Percentiles rank a stretch among this genome's conserved stretches.
phyloP scores from a whole-genome alignment of 2,329 filamentous ascomycete genomes.

The Pseudogymnoascus sp. region DNA sequence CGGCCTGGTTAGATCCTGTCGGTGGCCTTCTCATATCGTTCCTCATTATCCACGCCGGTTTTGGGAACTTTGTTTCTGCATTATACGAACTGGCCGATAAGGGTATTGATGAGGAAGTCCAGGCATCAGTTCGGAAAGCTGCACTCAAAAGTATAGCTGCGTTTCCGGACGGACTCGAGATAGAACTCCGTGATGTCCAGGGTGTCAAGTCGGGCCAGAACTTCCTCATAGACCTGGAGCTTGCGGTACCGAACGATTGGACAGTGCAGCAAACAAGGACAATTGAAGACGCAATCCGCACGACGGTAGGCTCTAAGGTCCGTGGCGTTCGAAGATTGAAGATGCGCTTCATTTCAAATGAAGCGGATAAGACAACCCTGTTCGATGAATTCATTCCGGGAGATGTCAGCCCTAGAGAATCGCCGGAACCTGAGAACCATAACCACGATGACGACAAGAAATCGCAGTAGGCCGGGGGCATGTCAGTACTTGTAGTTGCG shows the following conservation, averaged over 20 bases:
- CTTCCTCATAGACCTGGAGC: constrained; percentile 82
- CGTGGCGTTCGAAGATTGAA: constrained; percentile 77
- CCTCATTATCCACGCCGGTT: constrained; percentile 87
- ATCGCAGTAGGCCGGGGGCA: background rate
- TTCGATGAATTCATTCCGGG: constrained; percentile 73
- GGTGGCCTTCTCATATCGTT: constrained; percentile 87
- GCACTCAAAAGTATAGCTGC: constrained; percentile 49
- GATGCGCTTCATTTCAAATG: constrained; percentile 71
- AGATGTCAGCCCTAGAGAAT: constrained; percentile 48
- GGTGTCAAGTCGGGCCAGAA: constrained; percentile 96
- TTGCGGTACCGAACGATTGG: constrained; percentile 71
- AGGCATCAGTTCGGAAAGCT: constrained; percentile 60
- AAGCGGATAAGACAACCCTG: constrained; percentile 46
- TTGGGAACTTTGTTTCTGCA: constrained; percentile 72
- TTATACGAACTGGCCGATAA: constrained; percentile 87
- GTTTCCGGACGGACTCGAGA: constrained; percentile 45
- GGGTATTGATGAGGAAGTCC: constrained; percentile 77
- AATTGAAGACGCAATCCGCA: constrained; percentile 67
- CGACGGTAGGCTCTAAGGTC: constrained; percentile 65
- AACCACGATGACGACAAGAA: constrained; percentile 2
- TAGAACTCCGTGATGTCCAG: constrained; percentile 63
- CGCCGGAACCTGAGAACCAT: constrained; percentile 38
- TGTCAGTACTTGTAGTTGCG: background rate
- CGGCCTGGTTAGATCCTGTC: constrained; percentile 88
- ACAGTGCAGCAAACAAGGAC: constrained; percentile 60